phyloP scores from a whole-genome alignment of 2,329 filamentous ascomycete genomes.

The Hymenotorrendiella dingleyae region DNA sequence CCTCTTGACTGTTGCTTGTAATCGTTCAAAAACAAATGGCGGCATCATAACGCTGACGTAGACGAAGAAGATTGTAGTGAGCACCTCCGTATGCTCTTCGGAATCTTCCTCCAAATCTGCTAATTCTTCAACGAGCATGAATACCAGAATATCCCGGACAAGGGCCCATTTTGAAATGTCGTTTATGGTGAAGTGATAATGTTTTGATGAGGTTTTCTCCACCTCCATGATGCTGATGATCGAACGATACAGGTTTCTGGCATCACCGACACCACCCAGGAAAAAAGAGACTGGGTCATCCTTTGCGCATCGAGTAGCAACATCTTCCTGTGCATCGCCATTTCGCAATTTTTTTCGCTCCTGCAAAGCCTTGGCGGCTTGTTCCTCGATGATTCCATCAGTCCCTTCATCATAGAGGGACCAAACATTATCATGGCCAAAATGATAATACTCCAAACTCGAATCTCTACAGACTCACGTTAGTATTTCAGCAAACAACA shows the following conservation, averaged over 20 bases:
- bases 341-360: too few relatives aligned
- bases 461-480: not conserved
- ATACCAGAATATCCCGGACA: slow-evolving; percentile 10
- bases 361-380: not conserved
- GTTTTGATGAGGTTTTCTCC: not conserved
- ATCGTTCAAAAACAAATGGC: slow-evolving; percentile 7
- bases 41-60: slow-evolving; percentile 13
- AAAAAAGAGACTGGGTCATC: slow-evolving; percentile 9
- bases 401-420: not conserved
- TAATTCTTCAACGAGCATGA: slow-evolving; percentile 12
- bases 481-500: too few relatives aligned
- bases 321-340: too few relatives aligned
- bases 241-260: slow-evolving; percentile 7
- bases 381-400: not conserved
- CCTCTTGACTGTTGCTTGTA: slow-evolving; percentile 5
- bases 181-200: slow-evolving; percentile 13
- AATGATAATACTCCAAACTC: slow-evolving; percentile 1
- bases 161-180: slow-evolving; percentile 10
- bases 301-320: too few relatives aligned
- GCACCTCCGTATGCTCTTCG: slow-evolving; percentile 4
- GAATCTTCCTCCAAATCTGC: not conserved
- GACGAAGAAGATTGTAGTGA: slow-evolving; percentile 12
- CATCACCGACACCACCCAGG: slow-evolving; percentile 12
- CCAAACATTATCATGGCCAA: slow-evolving; percentile 1
- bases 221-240: slow-evolving; percentile 6